Conservation (phyloP, 768 basidiomycete species). For the Boletus insuetus region DNA sequence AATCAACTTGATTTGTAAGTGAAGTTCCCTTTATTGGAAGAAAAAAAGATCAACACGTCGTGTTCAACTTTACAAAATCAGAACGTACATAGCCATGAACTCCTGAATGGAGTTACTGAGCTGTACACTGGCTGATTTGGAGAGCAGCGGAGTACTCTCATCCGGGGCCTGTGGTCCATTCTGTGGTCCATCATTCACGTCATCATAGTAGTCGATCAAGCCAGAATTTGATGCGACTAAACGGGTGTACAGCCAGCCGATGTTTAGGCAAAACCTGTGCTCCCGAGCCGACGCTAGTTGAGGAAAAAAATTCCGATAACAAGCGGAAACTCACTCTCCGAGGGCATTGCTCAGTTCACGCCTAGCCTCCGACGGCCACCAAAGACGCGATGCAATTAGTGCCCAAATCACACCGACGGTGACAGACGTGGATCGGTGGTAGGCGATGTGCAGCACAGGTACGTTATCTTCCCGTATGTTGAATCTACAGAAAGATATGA, state of each 20-base stretch:
- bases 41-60: constrained; percentile 1
- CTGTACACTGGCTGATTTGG: constrained; percentile 38
- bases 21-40: constrained; percentile 71
- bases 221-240: constrained; percentile 86
- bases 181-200: constrained; percentile 8
- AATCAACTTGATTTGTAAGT: constrained; percentile 88
- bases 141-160: constrained; percentile 32
- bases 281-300: neutral
- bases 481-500: constrained; percentile 47
- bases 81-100: constrained; percentile 87
- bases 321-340: constrained; percentile 65
- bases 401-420: constrained; percentile 88
- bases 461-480: constrained; percentile 67
- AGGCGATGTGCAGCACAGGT: constrained; percentile 67
- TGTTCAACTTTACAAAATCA: neutral
- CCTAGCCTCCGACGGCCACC: constrained; percentile 96
- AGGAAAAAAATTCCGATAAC: neutral
- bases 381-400: constrained; percentile 78
- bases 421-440: constrained; percentile 77
- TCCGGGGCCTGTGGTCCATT: constrained; percentile 13
- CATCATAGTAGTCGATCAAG: constrained; percentile 44
- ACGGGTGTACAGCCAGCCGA: constrained; percentile 93
- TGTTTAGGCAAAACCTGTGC: constrained; percentile 83
- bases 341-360: constrained; percentile 81
- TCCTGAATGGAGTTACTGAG: constrained; percentile 69